Base-by-base conservation (phyloP, 331 rosid species). In the Quercus phellos region DNA sequence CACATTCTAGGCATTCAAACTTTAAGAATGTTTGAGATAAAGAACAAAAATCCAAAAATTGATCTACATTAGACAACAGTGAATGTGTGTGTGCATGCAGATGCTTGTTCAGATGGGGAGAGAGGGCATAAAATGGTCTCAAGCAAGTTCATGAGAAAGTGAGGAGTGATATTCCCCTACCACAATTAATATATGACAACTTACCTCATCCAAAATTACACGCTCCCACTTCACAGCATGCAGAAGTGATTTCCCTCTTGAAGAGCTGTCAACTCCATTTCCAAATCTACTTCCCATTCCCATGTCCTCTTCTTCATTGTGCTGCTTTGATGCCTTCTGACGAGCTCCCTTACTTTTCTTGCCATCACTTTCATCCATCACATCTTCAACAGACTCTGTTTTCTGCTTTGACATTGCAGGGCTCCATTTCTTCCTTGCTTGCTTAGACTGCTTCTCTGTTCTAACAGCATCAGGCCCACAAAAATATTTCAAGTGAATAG, bases 161-260 rank as follows among this genome's bases (percentile, higher is more conserved):
- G 34, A 53, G 27, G 68, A 16, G 71, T 30, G 24, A 73, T 26
- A 61, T 19, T 75, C 50, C 66, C 34, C 66, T 58, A 53, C 58
- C 35, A 35, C 26, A 66, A 64, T 19, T 51, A 14, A 21, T 77
- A 68, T 74, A 64, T 67, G 68, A 58, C 76, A 72, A 83, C 84
- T 74, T 72, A 94, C 99, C 99, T 94, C 97, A 74, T 92, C 99
- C 87, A 92, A 82, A 80, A 94, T 90, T 78, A 94, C 84, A 51
- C 99, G 90, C 42, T 85, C 87, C 99, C 99, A 94, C 82, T 85
- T 90, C 46, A 90, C 89, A 79, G 87, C 78, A 85, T 92, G 97
- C 69, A 92, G 74, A 72, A 82, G 71, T 21, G 99, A 89, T 76
- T 82, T 88, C 22, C 76, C 88, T 50, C 71, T 70, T 17, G 32